Conservation (phyloP, 208 protist genomes). For the Novymonas esmeraldas region DNA sequence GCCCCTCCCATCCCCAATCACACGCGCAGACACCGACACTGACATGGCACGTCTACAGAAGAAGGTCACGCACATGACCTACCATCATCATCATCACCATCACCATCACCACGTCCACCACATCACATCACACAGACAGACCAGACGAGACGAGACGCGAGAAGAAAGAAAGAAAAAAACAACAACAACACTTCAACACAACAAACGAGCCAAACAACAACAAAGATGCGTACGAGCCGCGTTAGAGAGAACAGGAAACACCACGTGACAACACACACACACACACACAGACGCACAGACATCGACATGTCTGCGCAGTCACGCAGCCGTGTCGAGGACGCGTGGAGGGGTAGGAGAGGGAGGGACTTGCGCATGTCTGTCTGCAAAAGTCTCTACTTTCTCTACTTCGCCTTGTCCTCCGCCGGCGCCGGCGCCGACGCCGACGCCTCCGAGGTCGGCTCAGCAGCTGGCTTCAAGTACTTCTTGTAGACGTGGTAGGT, state of each 20-base stretch:
- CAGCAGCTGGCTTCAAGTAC: conserved; percentile 27
- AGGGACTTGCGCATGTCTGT: background rate
- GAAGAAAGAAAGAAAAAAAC: too few relatives aligned
- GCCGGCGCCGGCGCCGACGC: conserved; percentile 11
- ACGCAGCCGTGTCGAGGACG: background rate
- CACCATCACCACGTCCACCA: too few relatives aligned
- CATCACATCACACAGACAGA: too few relatives aligned
- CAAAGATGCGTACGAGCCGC: background rate
- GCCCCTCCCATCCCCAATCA: background rate
- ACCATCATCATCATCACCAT: too few relatives aligned
- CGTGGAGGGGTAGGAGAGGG: background rate
- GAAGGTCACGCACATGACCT: too few relatives aligned
- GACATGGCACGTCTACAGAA: background rate
- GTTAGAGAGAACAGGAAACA: background rate
- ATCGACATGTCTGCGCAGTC: too few relatives aligned
- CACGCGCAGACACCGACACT: background rate
- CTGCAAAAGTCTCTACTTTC: too few relatives aligned
- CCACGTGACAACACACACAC: background rate
- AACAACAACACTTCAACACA: too few relatives aligned
- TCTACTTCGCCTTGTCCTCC: conserved; percentile 10
- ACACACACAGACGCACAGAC: background rate
- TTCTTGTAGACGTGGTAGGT: conserved; percentile 60
- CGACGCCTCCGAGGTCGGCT: too few relatives aligned
- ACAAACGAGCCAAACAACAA: background rate
- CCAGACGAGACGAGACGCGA: too few relatives aligned